Evolutionary conservation across 2,329 filamentous ascomycete species (phyloP).

Genomic region (Fusarium austroafricanum): DNA sequence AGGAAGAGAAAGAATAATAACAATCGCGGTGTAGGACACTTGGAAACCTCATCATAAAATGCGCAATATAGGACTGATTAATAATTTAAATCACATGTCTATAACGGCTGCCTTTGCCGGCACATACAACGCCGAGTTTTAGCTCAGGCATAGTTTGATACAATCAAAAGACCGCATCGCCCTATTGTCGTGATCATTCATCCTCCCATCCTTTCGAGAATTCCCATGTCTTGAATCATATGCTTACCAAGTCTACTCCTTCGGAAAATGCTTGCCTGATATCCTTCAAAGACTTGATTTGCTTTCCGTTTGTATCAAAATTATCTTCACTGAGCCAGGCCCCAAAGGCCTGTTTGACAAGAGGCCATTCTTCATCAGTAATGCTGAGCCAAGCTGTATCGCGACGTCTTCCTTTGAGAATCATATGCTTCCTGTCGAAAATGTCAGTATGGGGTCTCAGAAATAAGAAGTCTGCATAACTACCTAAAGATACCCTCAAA

Average conservation of each 20-base stretch:
- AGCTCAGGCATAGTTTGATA: background rate
- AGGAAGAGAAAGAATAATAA: too few relatives aligned
- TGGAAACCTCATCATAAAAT: background rate
- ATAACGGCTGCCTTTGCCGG: background rate
- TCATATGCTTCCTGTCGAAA: slow-evolving; percentile 63
- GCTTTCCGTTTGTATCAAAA: slow-evolving; percentile 65
- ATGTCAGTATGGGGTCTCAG: background rate
- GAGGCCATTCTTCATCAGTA: slow-evolving; percentile 68
- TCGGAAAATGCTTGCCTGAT: slow-evolving; percentile 16
- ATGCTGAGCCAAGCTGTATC: slow-evolving; percentile 73
- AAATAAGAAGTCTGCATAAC: accelerated
- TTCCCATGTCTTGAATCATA: background rate
- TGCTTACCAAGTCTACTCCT: background rate
- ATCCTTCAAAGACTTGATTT: slow-evolving; percentile 59
- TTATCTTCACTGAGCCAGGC: slow-evolving; percentile 66
- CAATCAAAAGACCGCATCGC: background rate
- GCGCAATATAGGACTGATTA: background rate
- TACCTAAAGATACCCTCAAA: slow-evolving; percentile 69
- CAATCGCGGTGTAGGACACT: background rate
- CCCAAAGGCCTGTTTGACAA: slow-evolving; percentile 59
- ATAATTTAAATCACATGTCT: background rate
- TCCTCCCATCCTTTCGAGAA: background rate
- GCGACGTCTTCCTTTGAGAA: slow-evolving; percentile 65
- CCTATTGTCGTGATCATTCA: background rate
- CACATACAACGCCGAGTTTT: background rate